phyloP scores from a whole-genome alignment of 768 basidiomycete species.

The Plicaturopsis crispa region DNA sequence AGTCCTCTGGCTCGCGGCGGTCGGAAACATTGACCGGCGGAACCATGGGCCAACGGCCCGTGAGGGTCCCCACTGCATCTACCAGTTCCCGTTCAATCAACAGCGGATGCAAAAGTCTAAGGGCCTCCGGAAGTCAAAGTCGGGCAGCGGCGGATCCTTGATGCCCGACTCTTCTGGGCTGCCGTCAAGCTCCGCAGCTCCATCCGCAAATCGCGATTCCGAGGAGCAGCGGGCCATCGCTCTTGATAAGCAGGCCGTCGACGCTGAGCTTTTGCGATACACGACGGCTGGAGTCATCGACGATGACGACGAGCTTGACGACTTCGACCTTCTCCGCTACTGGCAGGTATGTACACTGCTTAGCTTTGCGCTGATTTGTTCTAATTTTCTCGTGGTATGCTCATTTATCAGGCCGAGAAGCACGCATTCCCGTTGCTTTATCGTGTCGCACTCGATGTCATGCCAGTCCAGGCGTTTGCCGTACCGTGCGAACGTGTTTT shows the following conservation, averaged over 20 bases:
- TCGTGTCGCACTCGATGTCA: neutral
- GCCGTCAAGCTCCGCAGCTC: no score
- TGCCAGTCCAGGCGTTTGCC: constrained; percentile 8
- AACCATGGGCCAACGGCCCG: no score
- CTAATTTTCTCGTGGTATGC: neutral
- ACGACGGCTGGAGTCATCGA: constrained; percentile 2
- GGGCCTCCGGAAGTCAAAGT: no score
- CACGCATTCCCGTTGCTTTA: neutral
- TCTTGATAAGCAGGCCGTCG: constrained; percentile 1
- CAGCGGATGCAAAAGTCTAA: no score
- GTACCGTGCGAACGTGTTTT: constrained; percentile 14
- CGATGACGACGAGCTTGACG: neutral
- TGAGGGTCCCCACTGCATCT: no score
- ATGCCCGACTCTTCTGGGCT: no score
- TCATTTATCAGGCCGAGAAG: neutral
- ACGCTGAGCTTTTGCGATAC: constrained; percentile 3
- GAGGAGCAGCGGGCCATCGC: neutral
- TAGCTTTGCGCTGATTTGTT: neutral
- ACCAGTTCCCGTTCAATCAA: no score
- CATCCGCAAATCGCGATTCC: no score
- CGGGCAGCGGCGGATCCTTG: no score
- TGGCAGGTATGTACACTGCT: constrained; percentile 9
- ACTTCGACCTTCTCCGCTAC: constrained; percentile 5
- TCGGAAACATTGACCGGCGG: no score
- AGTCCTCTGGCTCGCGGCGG: no score